Percentiles rank a stretch among this genome's conserved stretches.
Evolutionary conservation across 139 green algal genomes (phyloP).

Genomic region (Nannochloris sp.): DNA sequence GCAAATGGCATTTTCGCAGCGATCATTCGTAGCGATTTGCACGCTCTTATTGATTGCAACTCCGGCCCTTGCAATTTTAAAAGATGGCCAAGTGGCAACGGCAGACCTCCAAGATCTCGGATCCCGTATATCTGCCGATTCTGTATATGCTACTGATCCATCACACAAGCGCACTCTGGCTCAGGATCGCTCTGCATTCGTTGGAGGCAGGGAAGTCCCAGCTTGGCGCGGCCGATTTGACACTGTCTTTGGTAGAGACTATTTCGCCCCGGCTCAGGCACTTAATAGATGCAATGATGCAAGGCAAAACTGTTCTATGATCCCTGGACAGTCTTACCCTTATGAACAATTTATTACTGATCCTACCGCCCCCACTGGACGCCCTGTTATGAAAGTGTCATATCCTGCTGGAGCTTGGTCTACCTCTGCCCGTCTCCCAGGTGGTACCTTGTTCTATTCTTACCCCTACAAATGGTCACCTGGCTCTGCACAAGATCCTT

Average conservation of each 20-base stretch:
- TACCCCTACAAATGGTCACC: conserved; percentile 1
- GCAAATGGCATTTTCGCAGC: too few species aligned
- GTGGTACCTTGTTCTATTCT: conserved; percentile 1
- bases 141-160: too few species aligned
- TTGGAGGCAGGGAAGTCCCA: not conserved
- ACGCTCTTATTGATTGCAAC: too few species aligned
- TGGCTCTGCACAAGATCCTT: not conserved
- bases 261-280: not conserved
- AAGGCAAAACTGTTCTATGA: not conserved
- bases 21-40: too few species aligned
- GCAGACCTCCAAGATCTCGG: too few species aligned
- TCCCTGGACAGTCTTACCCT: not conserved
- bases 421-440: not conserved
- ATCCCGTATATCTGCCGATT: too few species aligned
- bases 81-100: too few species aligned
- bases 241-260: not conserved
- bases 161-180: not conserved
- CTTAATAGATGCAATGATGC: not conserved
- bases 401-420: conserved; percentile 1
- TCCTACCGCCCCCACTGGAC: not conserved
- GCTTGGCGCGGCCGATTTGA: not conserved
- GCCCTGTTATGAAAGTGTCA: not conserved
- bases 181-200: not conserved
- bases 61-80: too few species aligned
- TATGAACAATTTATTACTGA: not conserved